Evolutionary conservation across 2,329 filamentous ascomycete species (phyloP).

Genomic region (Didymella pinodella): DNA sequence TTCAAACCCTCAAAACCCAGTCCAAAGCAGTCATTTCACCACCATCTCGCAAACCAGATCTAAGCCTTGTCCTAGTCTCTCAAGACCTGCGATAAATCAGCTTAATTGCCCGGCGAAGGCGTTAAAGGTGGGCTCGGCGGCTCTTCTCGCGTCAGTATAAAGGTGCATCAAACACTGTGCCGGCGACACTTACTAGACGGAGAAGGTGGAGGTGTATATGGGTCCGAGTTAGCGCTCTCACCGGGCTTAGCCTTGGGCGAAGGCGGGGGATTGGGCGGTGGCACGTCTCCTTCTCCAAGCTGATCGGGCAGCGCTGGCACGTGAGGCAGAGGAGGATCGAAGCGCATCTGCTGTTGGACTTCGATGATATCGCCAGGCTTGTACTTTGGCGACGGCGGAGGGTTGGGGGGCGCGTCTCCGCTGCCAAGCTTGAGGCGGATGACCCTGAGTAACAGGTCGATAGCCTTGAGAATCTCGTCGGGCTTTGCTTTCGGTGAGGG

Average conservation of each 20-base stretch:
- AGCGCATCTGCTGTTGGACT: neutral
- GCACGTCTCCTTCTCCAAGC: neutral
- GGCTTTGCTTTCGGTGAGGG: neutral
- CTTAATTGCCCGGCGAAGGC: neutral
- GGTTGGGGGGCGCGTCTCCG: neutral
- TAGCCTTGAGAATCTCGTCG: neutral
- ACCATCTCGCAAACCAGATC: too few species aligned
- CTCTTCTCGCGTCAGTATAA: neutral
- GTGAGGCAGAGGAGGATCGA: neutral
- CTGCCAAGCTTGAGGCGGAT: neutral
- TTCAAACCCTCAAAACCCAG: too few species aligned
- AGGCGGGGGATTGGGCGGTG: neutral
- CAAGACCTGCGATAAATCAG: neutral
- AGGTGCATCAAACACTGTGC: too few species aligned
- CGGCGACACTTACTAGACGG: neutral
- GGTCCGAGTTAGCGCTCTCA: neutral
- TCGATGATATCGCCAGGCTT: neutral
- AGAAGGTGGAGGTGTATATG: neutral
- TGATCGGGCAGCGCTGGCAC: neutral
- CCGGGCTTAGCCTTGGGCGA: neutral
- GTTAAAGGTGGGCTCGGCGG: slow-evolving; percentile 1
- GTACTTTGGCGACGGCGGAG: neutral
- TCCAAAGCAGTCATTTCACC: neutral
- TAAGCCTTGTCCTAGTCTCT: neutral
- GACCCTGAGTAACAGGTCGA: neutral